These are phyloP conservation scores for Aphanomyces stellatus DNA, from an alignment of 352 stramenopile genomes.

Conservation along the genomic window DNA sequence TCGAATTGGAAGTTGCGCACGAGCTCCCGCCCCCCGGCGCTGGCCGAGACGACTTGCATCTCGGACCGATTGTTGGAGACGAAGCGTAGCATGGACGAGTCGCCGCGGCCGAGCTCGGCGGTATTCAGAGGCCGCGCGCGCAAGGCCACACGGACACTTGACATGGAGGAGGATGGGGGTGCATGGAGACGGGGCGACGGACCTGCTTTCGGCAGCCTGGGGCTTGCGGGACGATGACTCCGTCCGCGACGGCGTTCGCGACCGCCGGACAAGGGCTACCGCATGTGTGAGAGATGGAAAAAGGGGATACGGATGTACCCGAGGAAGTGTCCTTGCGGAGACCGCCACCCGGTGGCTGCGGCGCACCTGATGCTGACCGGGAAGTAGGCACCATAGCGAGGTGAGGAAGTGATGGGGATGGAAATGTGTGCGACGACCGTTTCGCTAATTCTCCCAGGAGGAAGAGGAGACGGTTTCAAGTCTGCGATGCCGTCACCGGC, in stretches of 20 bases:
- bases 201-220: not conserved
- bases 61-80: conserved; percentile 28
- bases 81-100: conserved; percentile 50
- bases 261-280: not conserved
- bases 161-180: too few relatives aligned
- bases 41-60: conserved; percentile 29
- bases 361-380: not conserved
- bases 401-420: too few relatives aligned
- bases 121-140: conserved; percentile 56
- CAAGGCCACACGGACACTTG: conserved; percentile 48
- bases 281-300: not conserved
- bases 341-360: not conserved
- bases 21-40: conserved; percentile 39
- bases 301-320: not conserved
- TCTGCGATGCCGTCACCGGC: too few relatives aligned
- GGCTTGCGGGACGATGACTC: too few relatives aligned
- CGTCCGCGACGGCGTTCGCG: not conserved
- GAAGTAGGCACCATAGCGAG: too few relatives aligned
- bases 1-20: conserved; percentile 74
- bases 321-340: not conserved
- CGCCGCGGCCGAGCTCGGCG: conserved; percentile 35
- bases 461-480: too few relatives aligned
- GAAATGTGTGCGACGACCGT: too few relatives aligned
- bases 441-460: too few relatives aligned
- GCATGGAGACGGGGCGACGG: too few relatives aligned